phyloP scores from a whole-genome alignment of 164 flowering plant genomes.

The Aristolochia contorta region DNA sequence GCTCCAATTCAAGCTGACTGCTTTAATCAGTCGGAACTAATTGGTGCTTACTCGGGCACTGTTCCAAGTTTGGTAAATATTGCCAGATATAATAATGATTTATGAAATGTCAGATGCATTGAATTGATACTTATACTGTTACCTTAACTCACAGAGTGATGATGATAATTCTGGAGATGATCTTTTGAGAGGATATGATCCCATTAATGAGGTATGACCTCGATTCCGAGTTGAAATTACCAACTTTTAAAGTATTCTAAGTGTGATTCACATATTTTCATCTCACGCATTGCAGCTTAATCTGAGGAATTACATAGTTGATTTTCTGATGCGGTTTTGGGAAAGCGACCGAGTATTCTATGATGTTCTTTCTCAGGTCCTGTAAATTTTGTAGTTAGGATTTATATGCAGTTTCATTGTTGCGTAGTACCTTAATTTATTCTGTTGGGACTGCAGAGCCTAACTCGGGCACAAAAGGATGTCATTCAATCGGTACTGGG shows the following conservation, averaged over 20 bases:
- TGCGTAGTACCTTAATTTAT: not conserved
- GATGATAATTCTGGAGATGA: constrained; percentile 64
- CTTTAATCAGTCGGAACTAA: too few species aligned
- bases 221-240: not conserved
- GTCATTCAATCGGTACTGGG: constrained; percentile 27
- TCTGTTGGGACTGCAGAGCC: constrained; percentile 25
- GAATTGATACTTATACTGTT: not conserved
- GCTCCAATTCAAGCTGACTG: too few species aligned
- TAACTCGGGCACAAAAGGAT: constrained; percentile 28
- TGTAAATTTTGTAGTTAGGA: not conserved
- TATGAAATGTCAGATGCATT: too few species aligned
- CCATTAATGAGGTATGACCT: constrained; percentile 64
- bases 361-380: constrained; percentile 69
- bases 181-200: constrained; percentile 42
- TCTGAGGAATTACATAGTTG: constrained; percentile 49
- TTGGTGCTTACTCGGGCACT: too few species aligned
- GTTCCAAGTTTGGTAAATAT: too few species aligned
- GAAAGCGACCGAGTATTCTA: constrained; percentile 36
- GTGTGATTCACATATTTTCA: not conserved
- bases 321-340: constrained; percentile 47
- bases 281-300: constrained; percentile 42
- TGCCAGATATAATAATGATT: too few species aligned
- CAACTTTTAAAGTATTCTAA: not conserved
- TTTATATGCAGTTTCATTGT: not conserved
- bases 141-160: constrained; percentile 29